Base-by-base conservation (phyloP, 177 flowering plant genomes). In the Tripterygium wilfordii region DNA sequence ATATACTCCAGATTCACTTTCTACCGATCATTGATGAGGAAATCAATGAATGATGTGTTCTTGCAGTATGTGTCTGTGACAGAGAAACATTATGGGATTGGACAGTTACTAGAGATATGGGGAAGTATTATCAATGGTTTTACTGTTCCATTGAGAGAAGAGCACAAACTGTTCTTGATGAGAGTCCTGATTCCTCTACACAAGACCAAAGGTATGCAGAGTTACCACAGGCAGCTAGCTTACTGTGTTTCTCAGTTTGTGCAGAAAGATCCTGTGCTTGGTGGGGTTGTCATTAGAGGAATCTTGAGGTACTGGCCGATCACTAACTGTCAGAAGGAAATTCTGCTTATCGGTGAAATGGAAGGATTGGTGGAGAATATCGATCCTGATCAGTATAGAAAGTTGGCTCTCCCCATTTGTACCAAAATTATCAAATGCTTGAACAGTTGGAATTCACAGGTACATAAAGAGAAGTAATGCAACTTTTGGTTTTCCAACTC, bases 101-200 rank as follows among this genome's bases (percentile, higher is more conserved):
- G 71, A 4, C 90, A 86, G 24, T 19, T 86, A 57, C 72, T 86
- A 3, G 90, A 86, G 72, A 81, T 83, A 27, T 83, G 82, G 77
- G 95, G 90, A 33, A 80, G 79, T 28, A 83, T 86, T 23, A 81
- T 86, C 33, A 83, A 83, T 36, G 90, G 90, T 1, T 83, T 83
- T 29, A 45, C 75, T 1, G 68, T 86, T 17, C 90, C 95, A 2
- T 50, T 86, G 8, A 83, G 81, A 65, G 85, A 79, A 54, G 88
- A 83, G 41, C 90, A 86, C 73, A 86, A 71, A 70, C 45, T 68
- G 48, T 86, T 86, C 73, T 50, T 86, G 49, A 68, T 60, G 64
- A 73, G 76, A 57, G 79, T 81, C 31, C 73, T 86, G 1, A 42
- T 86, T 31, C 95, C 90, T 12, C 44, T 86, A 52, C 95, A 83